Conservation (phyloP, 768 basidiomycete genomes). For the Scleroderma citrinum region DNA sequence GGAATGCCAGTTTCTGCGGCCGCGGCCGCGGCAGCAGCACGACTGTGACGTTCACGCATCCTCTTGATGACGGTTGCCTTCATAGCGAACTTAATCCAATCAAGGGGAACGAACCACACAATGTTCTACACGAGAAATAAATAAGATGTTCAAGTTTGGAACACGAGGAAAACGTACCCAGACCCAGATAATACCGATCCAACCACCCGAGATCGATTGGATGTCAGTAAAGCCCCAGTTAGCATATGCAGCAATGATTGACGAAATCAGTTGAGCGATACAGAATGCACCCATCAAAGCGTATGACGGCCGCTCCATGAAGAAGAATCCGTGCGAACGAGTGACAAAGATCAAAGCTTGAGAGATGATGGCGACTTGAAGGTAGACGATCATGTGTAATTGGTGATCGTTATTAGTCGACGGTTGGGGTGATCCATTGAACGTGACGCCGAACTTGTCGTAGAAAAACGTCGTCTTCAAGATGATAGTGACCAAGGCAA, state of each 20-base stretch:
- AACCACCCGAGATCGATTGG: constrained; percentile 73
- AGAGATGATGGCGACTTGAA: constrained; percentile 98
- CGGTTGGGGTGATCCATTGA: constrained; percentile 32
- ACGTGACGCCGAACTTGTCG: constrained; percentile 69
- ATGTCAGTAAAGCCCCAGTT: constrained; percentile 94
- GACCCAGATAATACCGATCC: constrained; percentile 97
- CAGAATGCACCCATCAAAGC: constrained; percentile 90
- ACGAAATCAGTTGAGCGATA: constrained; percentile 88
- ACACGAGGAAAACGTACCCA: constrained; percentile 57
- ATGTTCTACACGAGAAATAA: constrained; percentile 57
- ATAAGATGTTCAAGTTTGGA: constrained; percentile 6
- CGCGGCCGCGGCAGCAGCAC: constrained; percentile 33
- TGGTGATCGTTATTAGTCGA: constrained; percentile 49
- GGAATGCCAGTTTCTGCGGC: constrained; percentile 48
- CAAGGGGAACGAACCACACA: constrained; percentile 92
- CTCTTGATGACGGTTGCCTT: constrained; percentile 86
- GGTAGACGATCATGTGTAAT: constrained; percentile 87
- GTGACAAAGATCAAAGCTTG: constrained; percentile 97
- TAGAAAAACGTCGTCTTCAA: constrained; percentile 88
- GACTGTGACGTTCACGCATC: constrained; percentile 61
- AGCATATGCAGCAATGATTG: constrained; percentile 91
- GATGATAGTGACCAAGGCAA: constrained; percentile 79
- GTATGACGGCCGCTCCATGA: constrained; percentile 89
- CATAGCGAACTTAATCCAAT: constrained; percentile 95
- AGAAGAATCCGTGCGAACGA: constrained; percentile 92